A percentile compares a stretch with the other conserved stretches of the same genome.
Evolutionary conservation across 352 stramenopile genomes (phyloP).

Genomic region (Globisporangium spiculum): DNA sequence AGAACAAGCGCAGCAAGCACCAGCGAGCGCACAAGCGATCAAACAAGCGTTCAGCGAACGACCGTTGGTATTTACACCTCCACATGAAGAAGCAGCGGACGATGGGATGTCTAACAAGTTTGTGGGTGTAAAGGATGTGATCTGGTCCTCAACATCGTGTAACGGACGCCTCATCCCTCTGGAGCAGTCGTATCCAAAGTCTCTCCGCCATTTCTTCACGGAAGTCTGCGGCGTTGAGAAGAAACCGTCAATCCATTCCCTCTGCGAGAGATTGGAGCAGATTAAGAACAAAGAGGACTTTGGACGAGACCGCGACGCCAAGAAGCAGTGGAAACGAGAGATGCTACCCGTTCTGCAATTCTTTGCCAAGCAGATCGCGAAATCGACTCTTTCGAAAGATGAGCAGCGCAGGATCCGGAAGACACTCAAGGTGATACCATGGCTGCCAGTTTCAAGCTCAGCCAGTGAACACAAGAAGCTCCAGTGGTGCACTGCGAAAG

Average conservation of each 20-base stretch:
- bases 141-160: conserved; percentile 44
- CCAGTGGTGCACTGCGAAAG: conserved; percentile 26
- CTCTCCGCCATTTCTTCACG: conserved; percentile 58
- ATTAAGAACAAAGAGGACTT: not conserved
- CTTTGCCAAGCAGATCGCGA: conserved; percentile 44
- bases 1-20: conserved; percentile 19
- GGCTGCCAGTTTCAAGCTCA: conserved; percentile 27
- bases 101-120: conserved; percentile 15
- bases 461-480: conserved; percentile 17
- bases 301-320: not conserved
- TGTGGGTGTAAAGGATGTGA: conserved; percentile 26
- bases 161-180: conserved; percentile 33
- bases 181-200: conserved; percentile 50
- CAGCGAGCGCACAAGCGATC: conserved; percentile 16
- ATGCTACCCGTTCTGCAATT: conserved; percentile 39
- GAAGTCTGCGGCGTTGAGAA: conserved; percentile 56
- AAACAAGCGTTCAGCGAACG: conserved; percentile 26
- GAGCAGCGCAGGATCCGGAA: conserved; percentile 48
- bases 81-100: not conserved
- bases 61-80: conserved; percentile 26
- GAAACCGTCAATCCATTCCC: conserved; percentile 50
- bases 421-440: conserved; percentile 31
- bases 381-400: conserved; percentile 33
- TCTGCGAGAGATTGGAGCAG: conserved; percentile 37
- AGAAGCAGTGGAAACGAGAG: conserved; percentile 33